phyloP scores from a whole-genome alignment of 495 filamentous ascomycete genomes.

The Entonaema liquescens region DNA sequence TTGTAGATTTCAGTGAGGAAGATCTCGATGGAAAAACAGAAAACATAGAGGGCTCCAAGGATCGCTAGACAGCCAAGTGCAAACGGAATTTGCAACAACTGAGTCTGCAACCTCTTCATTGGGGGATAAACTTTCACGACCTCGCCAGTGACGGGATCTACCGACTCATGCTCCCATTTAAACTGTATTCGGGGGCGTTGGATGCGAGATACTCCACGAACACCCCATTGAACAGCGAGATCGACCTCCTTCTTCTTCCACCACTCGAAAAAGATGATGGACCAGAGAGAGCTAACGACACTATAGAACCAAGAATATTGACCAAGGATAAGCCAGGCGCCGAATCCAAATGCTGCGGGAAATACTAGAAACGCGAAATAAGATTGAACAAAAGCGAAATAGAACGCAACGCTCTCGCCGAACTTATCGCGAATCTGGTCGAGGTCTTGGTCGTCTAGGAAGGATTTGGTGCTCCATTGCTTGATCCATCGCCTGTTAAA shows the following conservation, averaged over 20 bases:
- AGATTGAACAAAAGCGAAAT: conserved; percentile 94
- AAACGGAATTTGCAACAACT: conserved; percentile 90
- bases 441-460: conserved; percentile 78
- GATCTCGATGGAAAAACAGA: conserved; percentile 93
- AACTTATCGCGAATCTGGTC: conserved; percentile 86
- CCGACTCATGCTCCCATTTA: conserved; percentile 73
- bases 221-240: conserved; percentile 90
- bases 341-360: conserved; percentile 83
- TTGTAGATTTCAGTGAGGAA: conserved; percentile 95
- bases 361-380: conserved; percentile 89
- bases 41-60: conserved; percentile 82
- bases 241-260: conserved; percentile 97
- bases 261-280: conserved; percentile 90
- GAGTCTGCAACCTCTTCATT: conserved; percentile 76
- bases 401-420: conserved; percentile 94
- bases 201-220: conserved; percentile 84
- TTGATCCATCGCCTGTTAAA: conserved; percentile 94
- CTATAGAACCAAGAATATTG: conserved; percentile 87
- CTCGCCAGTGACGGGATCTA: conserved; percentile 88
- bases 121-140: conserved; percentile 78
- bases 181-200: conserved; percentile 81
- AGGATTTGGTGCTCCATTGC: conserved; percentile 83
- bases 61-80: conserved; percentile 73
- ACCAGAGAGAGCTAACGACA: conserved; percentile 83
- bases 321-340: conserved; percentile 82